Evolutionary conservation across 2,329 filamentous ascomycete genomes (phyloP).

Genomic region (Chaetothyriales sp.): DNA sequence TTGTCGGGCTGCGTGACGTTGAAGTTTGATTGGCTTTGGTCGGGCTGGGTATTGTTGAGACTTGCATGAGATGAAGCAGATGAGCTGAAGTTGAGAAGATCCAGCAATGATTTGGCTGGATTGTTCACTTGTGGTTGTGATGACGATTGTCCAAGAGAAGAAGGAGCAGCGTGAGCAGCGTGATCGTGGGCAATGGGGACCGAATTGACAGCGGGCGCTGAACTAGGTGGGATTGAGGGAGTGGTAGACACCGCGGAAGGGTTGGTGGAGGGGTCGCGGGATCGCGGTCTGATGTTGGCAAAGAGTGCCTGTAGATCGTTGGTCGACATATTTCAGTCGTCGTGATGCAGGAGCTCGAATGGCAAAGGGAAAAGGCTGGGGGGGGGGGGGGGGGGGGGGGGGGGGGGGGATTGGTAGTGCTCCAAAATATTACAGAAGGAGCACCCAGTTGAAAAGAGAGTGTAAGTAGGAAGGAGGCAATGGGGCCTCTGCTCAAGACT

Average conservation of each 20-base stretch:
- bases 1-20: not conserved
- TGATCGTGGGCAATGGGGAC: conserved; percentile 1
- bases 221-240: conserved; percentile 20
- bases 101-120: conserved; percentile 42
- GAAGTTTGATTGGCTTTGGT: conserved; percentile 1
- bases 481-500: not conserved
- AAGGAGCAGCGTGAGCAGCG: not conserved
- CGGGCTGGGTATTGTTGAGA: conserved; percentile 3
- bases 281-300: conserved; percentile 30
- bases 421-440: conserved; percentile 1
- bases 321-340: conserved; percentile 29
- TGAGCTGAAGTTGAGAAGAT: conserved; percentile 49
- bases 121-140: not conserved
- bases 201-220: conserved; percentile 9
- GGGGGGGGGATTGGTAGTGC: not conserved
- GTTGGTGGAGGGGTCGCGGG: conserved; percentile 15
- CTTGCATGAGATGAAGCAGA: conserved; percentile 17
- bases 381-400: not conserved
- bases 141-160: not conserved
- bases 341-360: conserved; percentile 3
- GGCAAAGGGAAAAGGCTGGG: not conserved
- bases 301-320: conserved; percentile 33
- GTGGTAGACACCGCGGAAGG: conserved; percentile 20
- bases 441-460: not conserved
- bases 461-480: not conserved